phyloP scores from a whole-genome alignment of 2,329 filamentous ascomycete species.

The Trichoderma arundinaceum region DNA sequence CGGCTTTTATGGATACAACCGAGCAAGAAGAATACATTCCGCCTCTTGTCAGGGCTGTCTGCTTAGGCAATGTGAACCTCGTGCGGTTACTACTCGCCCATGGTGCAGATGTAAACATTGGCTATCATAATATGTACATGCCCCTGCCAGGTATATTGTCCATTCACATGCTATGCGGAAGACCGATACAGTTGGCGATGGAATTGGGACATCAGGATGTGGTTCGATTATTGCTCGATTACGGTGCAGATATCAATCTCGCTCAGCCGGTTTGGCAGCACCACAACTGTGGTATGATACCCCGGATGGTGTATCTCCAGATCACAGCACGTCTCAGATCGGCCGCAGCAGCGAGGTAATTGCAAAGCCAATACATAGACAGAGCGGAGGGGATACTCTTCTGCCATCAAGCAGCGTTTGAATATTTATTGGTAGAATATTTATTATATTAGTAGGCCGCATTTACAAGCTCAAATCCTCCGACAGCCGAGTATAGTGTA shows the following conservation, averaged over 20 bases:
- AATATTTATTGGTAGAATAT: too few relatives aligned
- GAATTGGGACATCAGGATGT: constrained; percentile 5
- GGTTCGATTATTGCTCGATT: constrained; percentile 8
- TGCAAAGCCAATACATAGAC: too few relatives aligned
- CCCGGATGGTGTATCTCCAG: background rate
- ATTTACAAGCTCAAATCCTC: too few relatives aligned
- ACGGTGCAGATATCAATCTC: constrained; percentile 13
- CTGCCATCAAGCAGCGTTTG: too few relatives aligned
- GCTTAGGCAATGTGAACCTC: background rate
- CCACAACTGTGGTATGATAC: background rate
- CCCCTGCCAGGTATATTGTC: background rate
- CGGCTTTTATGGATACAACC: too few relatives aligned
- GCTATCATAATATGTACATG: background rate
- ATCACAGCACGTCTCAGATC: background rate
- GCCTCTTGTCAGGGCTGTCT: background rate
- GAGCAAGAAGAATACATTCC: too few relatives aligned
- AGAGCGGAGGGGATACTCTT: too few relatives aligned
- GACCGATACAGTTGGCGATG: constrained; percentile 12
- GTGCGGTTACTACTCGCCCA: background rate
- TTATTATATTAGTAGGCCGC: too few relatives aligned
- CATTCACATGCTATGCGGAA: background rate
- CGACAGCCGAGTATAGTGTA: too few relatives aligned
- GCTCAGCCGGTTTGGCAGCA: background rate
- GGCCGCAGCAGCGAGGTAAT: background rate
- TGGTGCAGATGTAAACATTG: constrained; percentile 8